Conservation (phyloP, 2,329 filamentous ascomycete species). For the Simplicillium sp. region DNA sequence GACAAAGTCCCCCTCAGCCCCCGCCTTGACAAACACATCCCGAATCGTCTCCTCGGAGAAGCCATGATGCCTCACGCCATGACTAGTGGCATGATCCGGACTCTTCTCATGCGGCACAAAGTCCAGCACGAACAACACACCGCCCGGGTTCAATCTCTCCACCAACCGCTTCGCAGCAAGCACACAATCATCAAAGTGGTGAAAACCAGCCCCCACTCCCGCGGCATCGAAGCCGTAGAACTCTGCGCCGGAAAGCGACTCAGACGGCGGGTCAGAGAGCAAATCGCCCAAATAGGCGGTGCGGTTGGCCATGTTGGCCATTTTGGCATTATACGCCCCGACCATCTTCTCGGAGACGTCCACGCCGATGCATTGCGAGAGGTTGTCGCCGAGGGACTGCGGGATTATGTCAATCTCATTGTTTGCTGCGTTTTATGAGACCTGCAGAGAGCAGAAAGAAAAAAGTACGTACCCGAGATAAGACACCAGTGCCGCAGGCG, state of each 20-base stretch:
- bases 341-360: constrained; percentile 68
- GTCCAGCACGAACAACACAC: constrained; percentile 59
- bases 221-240: constrained; percentile 64
- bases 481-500: constrained; percentile 61
- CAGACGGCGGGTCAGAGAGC: constrained; percentile 36
- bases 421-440: no score
- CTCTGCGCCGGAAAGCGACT: constrained; percentile 45
- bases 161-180: constrained; percentile 49
- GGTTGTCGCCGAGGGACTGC: no score
- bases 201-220: constrained; percentile 52
- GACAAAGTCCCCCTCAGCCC: constrained; percentile 45
- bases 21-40: constrained; percentile 54
- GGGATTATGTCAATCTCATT: no score
- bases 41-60: constrained; percentile 53
- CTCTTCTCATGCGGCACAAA: constrained; percentile 45
- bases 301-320: constrained; percentile 42
- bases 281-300: constrained; percentile 50
- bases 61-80: constrained; percentile 55
- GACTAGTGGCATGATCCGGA: constrained; percentile 12
- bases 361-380: constrained; percentile 48
- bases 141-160: constrained; percentile 53
- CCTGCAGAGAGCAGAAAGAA: no score
- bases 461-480: constrained; percentile 45
- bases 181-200: constrained; percentile 58
- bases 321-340: constrained; percentile 52